Evolutionary conservation across 23 red algal genomes (phyloP), one percentile per base, ranked within the genome.

Genomic region (Chondrus crispus): DNA sequence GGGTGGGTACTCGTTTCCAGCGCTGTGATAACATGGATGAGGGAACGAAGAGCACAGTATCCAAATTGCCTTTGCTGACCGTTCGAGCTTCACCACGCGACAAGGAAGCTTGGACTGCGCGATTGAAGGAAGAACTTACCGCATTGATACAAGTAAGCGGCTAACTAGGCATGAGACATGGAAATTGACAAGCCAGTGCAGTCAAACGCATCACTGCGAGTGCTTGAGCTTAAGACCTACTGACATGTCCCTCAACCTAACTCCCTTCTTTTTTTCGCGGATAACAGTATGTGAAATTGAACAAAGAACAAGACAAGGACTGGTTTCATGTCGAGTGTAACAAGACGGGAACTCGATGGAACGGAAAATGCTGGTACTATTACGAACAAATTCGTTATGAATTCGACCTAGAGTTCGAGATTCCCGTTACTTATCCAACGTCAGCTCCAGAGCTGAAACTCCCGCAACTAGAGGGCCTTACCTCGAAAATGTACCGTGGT

Each of bases 401-500:
- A 82, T 97, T 97, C 76, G 89, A 93, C 80, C 77, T 97, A 8
- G 79, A 89, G 52, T 89, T 97, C 84, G 88, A 88, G 12, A 75
- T 97, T 54, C 95, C 95, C 38, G 89, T 97, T 40, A 97, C 88
- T 13, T 97, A 97, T 71, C 95, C 95, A 11, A 64, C 57, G 5
- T 79, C 95, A 19, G 85, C 95, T 11, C 95, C 95, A 4, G 89
- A 93, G 38, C 53, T 97, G 14, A 82, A 88, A 54, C 89, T 97
- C n/a, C 95, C 95, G 2, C 64, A 89, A 45, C 75, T 97, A 4
- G 82, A 93, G 45, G 95, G 95, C 26, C 80, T 89, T 55, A 97
- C 95, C 13, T 87, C 95, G n/a, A 97, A 97, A 77, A 97, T 97
- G 95, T 97, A 97, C 78, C 95, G 95, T 20, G 95, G 88, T 29